These are phyloP conservation scores for Malus hybrid DNA, from an alignment of 331 rosid genomes.

Conservation along the genomic window DNA sequence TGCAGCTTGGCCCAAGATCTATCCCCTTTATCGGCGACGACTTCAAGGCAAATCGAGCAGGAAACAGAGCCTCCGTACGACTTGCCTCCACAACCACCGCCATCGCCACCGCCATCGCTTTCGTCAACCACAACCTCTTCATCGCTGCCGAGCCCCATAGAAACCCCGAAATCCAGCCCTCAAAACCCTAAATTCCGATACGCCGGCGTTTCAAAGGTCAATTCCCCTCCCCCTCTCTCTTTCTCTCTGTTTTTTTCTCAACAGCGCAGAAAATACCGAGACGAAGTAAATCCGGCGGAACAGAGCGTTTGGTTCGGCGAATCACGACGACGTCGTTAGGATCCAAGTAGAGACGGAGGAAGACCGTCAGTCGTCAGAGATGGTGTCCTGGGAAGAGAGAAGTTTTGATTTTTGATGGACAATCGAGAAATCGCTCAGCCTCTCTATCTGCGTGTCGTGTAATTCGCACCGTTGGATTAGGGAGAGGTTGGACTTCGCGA, in stretches of 20 bases:
- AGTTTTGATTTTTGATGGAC: neutral
- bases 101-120: constrained; percentile 31
- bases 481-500: constrained; percentile 1
- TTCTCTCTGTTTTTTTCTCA: neutral
- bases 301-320: neutral
- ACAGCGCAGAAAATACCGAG: neutral
- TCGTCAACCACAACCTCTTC: constrained; percentile 59
- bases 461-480: constrained; percentile 35
- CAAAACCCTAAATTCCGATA: constrained; percentile 40
- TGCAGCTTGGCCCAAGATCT: constrained; percentile 97
- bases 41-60: constrained; percentile 92
- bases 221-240: neutral
- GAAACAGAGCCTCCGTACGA: constrained; percentile 51
- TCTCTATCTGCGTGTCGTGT: constrained; percentile 7
- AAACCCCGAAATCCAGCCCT: constrained; percentile 16
- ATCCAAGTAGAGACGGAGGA: neutral
- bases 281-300: neutral
- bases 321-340: constrained; percentile 4
- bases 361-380: constrained; percentile 4
- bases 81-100: constrained; percentile 37
- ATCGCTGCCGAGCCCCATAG: constrained; percentile 74
- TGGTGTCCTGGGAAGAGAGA: neutral
- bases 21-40: constrained; percentile 68
- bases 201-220: neutral
- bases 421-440: neutral